phyloP scores from a whole-genome alignment of 192 early-diverging fungal genomes.

The Entomortierella lignicola region DNA sequence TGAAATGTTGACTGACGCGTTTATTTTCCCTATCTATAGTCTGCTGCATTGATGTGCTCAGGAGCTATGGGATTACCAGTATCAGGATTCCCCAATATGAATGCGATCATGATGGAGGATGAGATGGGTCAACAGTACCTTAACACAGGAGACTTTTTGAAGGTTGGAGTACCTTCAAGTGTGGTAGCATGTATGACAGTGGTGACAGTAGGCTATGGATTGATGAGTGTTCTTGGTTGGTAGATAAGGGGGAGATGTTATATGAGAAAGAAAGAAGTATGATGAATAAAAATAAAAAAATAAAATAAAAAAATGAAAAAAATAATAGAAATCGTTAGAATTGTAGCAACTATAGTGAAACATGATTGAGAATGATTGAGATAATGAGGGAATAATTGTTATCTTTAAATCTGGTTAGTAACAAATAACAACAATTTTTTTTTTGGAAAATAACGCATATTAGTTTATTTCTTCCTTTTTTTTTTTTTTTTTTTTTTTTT shows the following conservation, averaged over 20 bases:
- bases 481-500: background rate
- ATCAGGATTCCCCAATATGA: conserved; percentile 97
- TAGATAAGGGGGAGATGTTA: too few relatives aligned
- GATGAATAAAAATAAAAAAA: background rate
- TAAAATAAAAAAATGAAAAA: too few relatives aligned
- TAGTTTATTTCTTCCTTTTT: too few relatives aligned
- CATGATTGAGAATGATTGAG: too few relatives aligned
- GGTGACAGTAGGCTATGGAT: conserved; percentile 80
- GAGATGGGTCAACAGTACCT: conserved; percentile 87
- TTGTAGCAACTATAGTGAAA: too few relatives aligned
- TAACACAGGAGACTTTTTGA: conserved; percentile 84
- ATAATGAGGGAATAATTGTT: too few relatives aligned
- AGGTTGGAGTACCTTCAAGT: conserved; percentile 81
- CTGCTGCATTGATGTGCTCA: conserved; percentile 84
- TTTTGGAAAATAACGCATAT: too few relatives aligned
- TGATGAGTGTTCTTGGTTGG: conserved; percentile 74
- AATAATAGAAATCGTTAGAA: too few relatives aligned
- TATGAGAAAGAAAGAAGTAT: too few relatives aligned
- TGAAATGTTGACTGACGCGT: background rate
- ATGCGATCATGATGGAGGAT: conserved; percentile 93
- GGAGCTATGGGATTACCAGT: conserved; percentile 94
- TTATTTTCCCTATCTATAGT: conserved; percentile 39
- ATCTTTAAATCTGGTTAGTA: too few relatives aligned
- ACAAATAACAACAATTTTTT: too few relatives aligned
- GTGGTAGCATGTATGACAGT: conserved; percentile 77